phyloP scores from a whole-genome alignment of 1,284 basidiomycete genomes.

The Ganoderma lucidum region DNA sequence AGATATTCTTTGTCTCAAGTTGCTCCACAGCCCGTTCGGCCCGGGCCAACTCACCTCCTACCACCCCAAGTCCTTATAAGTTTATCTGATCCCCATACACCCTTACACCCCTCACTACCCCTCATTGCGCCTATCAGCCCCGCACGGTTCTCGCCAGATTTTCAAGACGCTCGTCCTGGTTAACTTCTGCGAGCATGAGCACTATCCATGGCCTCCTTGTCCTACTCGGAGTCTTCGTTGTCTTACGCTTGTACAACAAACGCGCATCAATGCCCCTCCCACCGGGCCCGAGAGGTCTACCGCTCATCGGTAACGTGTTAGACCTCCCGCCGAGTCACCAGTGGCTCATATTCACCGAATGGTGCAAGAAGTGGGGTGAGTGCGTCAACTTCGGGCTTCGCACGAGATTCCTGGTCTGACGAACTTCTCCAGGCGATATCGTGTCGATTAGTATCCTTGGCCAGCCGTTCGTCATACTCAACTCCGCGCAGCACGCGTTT shows the following conservation, averaged over 20 bases:
- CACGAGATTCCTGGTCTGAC: too few relatives aligned
- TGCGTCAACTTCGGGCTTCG: not conserved
- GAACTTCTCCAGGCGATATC: slow-evolving; percentile 56
- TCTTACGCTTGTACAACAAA: slow-evolving; percentile 37
- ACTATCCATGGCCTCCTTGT: slow-evolving; percentile 10
- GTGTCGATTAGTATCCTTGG: slow-evolving; percentile 65
- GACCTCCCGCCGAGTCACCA: slow-evolving; percentile 40
- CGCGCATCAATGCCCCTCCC: slow-evolving; percentile 21
- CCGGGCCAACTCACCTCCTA: not conserved
- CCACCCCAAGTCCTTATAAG: not conserved
- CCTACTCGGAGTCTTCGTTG: slow-evolving; percentile 17
- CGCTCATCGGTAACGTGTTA: slow-evolving; percentile 35
- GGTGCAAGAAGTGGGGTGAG: slow-evolving; percentile 51
- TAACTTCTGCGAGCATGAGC: slow-evolving; percentile 6
- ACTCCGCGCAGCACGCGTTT: slow-evolving; percentile 57
- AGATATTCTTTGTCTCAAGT: not conserved
- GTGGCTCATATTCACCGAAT: slow-evolving; percentile 63
- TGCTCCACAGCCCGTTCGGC: not conserved
- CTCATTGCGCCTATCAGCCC: not conserved
- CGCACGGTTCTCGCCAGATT: not conserved
- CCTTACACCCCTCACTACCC: not conserved
- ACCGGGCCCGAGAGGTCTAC: slow-evolving; percentile 33
- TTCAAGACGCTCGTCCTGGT: not conserved
- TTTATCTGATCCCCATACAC: not conserved
- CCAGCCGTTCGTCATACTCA: slow-evolving; percentile 66